Evolutionary conservation across 2,329 filamentous ascomycete species (phyloP).

Genomic region (Mycocentrospora acerina): DNA sequence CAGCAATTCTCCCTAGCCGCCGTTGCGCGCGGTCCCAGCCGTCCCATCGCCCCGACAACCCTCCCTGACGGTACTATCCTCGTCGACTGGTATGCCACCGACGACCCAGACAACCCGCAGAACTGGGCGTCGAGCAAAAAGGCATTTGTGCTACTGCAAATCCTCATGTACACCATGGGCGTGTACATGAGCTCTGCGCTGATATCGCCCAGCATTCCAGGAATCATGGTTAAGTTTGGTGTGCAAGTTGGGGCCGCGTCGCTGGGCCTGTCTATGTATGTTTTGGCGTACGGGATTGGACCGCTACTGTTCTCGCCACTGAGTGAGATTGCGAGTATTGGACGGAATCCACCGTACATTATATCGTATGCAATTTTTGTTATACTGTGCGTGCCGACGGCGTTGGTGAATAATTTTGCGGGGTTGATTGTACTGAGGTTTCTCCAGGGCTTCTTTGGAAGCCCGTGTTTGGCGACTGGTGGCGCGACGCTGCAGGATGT

Average conservation of each 20-base stretch:
- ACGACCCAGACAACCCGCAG: conserved; percentile 43
- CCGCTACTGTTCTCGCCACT: conserved; percentile 68
- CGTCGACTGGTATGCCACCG: conserved; percentile 49
- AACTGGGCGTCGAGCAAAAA: conserved; percentile 44
- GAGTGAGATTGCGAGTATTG: conserved; percentile 66
- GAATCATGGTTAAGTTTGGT: conserved; percentile 56
- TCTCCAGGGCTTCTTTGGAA: conserved; percentile 44
- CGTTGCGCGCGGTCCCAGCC: conserved; percentile 37
- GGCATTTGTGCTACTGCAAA: conserved; percentile 39
- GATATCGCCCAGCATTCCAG: conserved; percentile 48
- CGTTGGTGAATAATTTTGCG: conserved; percentile 62
- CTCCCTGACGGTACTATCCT: conserved; percentile 42
- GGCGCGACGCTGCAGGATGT: conserved; percentile 42
- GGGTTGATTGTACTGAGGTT: conserved; percentile 60
- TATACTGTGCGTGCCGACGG: conserved; percentile 65
- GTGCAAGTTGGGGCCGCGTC: conserved; percentile 56
- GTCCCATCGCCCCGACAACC: conserved; percentile 38
- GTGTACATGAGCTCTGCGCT: conserved; percentile 58
- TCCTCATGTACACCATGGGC: conserved; percentile 62
- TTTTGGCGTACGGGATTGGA: conserved; percentile 62
- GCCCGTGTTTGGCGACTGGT: conserved; percentile 41
- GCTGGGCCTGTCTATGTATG: conserved; percentile 63
- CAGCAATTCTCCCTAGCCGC: conserved; percentile 40
- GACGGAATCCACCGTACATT: conserved; percentile 68
- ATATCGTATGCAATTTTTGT: conserved; percentile 69